Percentiles rank a stretch among this genome's conserved stretches.
Conservation (phyloP, 139 green algal genomes). For the Chlamydomonas asymmetrica region DNA sequence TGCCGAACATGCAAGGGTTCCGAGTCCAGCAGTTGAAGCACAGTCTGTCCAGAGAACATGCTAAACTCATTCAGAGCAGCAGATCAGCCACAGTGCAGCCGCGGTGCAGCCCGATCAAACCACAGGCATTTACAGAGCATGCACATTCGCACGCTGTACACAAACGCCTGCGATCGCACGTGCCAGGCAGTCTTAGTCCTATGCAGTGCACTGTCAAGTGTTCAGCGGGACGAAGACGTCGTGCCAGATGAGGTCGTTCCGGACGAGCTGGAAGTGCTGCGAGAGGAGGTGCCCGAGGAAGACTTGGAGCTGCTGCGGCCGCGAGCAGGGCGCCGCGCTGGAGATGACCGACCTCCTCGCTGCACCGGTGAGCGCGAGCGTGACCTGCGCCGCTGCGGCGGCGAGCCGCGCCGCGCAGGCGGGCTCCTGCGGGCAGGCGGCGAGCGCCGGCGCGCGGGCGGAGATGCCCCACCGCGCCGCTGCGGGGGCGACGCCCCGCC, state of each 20-base stretch:
- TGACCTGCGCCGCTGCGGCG: background rate
- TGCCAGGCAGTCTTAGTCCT: too few relatives aligned
- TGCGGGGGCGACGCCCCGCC: background rate
- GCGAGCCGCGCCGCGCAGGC: slow-evolving; percentile 10
- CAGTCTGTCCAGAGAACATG: too few relatives aligned
- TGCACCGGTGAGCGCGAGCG: slow-evolving; percentile 21
- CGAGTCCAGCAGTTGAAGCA: too few relatives aligned
- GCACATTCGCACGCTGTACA: too few relatives aligned
- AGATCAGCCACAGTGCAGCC: too few relatives aligned
- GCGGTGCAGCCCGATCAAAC: too few relatives aligned
- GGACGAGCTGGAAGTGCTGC: slow-evolving; percentile 11
- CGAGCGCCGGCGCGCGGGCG: slow-evolving; percentile 10
- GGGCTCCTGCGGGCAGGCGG: background rate
- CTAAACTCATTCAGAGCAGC: too few relatives aligned
- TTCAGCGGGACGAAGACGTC: too few relatives aligned
- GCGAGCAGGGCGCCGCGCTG: background rate
- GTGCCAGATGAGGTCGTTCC: slow-evolving; percentile 15
- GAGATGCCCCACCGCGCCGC: slow-evolving; percentile 1
- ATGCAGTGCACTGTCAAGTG: too few relatives aligned
- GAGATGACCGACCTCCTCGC: slow-evolving; percentile 6
- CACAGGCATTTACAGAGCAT: too few relatives aligned
- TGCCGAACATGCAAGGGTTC: too few relatives aligned
- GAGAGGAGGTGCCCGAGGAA: slow-evolving; percentile 5
- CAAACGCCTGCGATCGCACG: too few relatives aligned
- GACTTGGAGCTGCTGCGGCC: slow-evolving; percentile 24